Conservation (phyloP, 2,329 filamentous ascomycete species). For the Colletotrichum euphorbiae region DNA sequence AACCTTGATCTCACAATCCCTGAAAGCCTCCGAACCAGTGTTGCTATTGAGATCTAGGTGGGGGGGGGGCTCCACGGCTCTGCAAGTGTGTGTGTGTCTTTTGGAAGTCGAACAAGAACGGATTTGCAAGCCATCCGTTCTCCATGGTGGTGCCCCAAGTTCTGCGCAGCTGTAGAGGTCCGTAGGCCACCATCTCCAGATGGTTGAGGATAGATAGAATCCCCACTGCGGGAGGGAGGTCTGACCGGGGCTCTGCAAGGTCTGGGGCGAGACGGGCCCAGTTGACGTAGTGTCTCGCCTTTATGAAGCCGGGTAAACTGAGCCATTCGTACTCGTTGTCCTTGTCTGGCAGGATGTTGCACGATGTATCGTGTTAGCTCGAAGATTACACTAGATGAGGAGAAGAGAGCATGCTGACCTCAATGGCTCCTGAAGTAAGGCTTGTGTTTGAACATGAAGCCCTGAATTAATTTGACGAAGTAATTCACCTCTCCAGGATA, state of each 20-base stretch:
- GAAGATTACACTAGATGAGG: neutral
- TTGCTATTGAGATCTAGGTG: neutral
- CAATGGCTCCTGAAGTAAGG: neutral
- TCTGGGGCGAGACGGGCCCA: neutral
- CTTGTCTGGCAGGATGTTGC: neutral
- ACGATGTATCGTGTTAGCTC: neutral
- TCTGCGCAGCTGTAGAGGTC: neutral
- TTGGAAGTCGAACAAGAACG: slow-evolving; percentile 12
- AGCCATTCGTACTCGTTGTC: slow-evolving; percentile 13
- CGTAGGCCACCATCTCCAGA: slow-evolving; percentile 11
- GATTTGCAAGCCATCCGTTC: slow-evolving; percentile 10
- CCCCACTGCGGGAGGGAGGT: neutral
- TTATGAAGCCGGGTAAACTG: neutral
- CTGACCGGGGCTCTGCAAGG: neutral
- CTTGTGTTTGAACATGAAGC: neutral
- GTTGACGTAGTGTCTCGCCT: slow-evolving; percentile 1
- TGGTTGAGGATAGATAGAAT: neutral
- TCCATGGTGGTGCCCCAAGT: neutral
- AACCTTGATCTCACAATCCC: neutral
- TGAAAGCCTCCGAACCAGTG: neutral
- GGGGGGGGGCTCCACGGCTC: neutral
- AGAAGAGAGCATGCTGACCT: neutral
- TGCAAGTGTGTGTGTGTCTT: neutral
- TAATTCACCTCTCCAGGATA: neutral
- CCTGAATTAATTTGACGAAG: neutral